Evolutionary conservation across 2,329 filamentous ascomycete genomes (phyloP), one percentile per base, ranked within the genome.

Genomic region (Alternaria atra): DNA sequence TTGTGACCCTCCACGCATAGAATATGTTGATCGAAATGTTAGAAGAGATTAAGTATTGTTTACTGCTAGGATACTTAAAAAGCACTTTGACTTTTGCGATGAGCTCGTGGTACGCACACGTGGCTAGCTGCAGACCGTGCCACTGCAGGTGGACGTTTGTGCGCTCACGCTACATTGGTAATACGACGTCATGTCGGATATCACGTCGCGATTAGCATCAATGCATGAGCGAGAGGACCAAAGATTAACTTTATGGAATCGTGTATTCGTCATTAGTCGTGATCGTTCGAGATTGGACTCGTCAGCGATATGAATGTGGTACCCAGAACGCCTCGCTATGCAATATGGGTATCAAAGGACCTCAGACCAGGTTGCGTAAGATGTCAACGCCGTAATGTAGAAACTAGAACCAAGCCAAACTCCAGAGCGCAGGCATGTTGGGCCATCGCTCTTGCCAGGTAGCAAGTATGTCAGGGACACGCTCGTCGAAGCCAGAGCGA

Each of bases 391-490:
- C 52, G 23, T 40, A 25, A 42, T 42, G 43, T 10, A 27, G 15
- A 39, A 29, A 55, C 58, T 55, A 98, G 75, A 98, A 93, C 94
- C 95, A 99, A 27, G 93, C 93, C 76, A 98, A 77, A 25, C 94
- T 98, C 95, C 95, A 99, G 57, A 95, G 85, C 3, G 93, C 92
- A 17, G 95, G 95, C 69, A 98, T 80, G 70, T 92, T 90, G 5
- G 95, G 94, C 92, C 94, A 97, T 69, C 90, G 87, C 78, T 97
- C 94, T 80, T 99, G 95, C 95, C 95, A 99, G 54, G 89, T 88
- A 2, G 89, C 94, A 62, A 99, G 82, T 35, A 99, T 91, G 67
- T 97, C 94, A 0, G 95, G 95, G 2, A 99, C 95, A 56, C 89
- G 87, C 77, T 97, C 94, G 79, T 99, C 95, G 73, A 99, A 99